Evolutionary conservation across 2,329 filamentous ascomycete species (phyloP).

Genomic region (Alternaria brassicicola): DNA sequence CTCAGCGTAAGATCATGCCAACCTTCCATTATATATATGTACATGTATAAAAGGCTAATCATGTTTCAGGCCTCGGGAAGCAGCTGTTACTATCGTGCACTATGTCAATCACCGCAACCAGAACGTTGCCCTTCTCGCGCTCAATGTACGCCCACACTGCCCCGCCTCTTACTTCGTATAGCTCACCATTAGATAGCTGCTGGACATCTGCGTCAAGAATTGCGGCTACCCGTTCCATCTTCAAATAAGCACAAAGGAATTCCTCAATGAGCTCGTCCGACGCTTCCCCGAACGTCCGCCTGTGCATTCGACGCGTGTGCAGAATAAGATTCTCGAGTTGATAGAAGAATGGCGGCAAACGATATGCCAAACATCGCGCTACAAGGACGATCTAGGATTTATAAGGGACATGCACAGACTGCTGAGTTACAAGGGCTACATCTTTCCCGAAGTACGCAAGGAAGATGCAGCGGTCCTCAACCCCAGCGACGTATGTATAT

Average conservation of each 20-base stretch:
- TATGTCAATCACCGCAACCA: conserved; percentile 97
- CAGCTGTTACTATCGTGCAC: conserved; percentile 88
- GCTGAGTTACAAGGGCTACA: conserved; percentile 94
- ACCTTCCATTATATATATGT: not conserved
- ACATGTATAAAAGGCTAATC: conserved; percentile 22
- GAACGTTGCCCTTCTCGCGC: conserved; percentile 87
- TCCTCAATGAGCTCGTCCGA: conserved; percentile 95
- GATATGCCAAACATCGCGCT: conserved; percentile 96
- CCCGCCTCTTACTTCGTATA: conserved; percentile 13
- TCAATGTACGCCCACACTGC: conserved; percentile 61
- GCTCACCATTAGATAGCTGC: conserved; percentile 61
- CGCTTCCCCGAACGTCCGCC: conserved; percentile 94
- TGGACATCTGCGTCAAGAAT: conserved; percentile 99
- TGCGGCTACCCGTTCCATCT: conserved; percentile 99
- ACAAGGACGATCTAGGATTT: conserved; percentile 96
- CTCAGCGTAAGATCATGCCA: conserved; percentile 64
- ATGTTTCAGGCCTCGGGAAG: conserved; percentile 75
- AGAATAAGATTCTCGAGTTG: conserved; percentile 89
- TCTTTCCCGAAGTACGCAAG: conserved; percentile 87
- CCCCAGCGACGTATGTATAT: conserved; percentile 81
- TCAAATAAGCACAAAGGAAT: conserved; percentile 98
- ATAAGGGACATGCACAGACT: conserved; percentile 97
- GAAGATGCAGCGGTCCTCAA: conserved; percentile 97
- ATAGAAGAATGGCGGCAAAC: conserved; percentile 99
- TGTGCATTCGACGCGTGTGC: conserved; percentile 82